Conservation (phyloP, 139 green algal genomes). For the Tetradesmus obliquus region DNA sequence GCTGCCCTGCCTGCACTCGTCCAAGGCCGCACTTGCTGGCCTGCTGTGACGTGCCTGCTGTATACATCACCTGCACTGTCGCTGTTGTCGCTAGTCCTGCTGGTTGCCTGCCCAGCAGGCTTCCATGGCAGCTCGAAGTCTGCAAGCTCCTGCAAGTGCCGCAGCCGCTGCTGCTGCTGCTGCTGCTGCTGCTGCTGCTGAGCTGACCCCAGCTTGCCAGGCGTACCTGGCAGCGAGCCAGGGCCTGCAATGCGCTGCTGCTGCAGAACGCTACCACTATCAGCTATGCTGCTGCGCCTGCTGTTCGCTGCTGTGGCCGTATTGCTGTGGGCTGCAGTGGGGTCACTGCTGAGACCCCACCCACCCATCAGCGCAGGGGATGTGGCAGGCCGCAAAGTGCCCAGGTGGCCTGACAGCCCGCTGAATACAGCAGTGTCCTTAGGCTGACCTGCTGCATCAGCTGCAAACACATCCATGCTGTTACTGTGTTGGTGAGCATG, state of each 20-base stretch:
- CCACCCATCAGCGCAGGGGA: constrained; percentile 17
- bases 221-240: background rate
- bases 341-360: background rate
- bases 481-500: background rate
- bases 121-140: background rate
- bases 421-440: background rate
- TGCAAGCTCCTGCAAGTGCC: constrained; percentile 5
- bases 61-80: background rate
- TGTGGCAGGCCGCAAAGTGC: background rate
- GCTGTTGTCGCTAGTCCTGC: background rate
- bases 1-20: background rate
- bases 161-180: background rate
- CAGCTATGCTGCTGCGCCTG: constrained; percentile 1
- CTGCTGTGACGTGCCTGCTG: background rate
- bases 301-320: background rate
- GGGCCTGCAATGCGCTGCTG: background rate
- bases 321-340: background rate
- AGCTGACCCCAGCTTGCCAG: background rate
- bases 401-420: background rate
- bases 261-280: background rate
- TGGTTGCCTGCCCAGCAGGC: background rate
- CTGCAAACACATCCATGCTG: background rate
- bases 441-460: background rate
- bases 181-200: background rate
- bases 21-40: background rate